A percentile compares a stretch with the other conserved stretches of the same genome.
Conservation (phyloP, 129 eudicot species). For the Flaveria ramosissima region DNA sequence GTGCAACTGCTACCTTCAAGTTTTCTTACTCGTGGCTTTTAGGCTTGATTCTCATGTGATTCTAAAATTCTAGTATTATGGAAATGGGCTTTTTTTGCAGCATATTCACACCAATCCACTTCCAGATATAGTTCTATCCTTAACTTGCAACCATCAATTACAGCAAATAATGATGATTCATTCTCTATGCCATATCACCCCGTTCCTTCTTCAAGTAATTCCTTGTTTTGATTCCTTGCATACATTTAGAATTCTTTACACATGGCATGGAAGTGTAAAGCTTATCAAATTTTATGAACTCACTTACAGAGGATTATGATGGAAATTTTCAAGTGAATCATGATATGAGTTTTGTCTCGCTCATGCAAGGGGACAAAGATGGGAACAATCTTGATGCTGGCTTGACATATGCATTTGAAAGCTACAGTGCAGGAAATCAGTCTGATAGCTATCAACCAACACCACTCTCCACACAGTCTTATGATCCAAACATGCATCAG, state of each 20-base stretch:
- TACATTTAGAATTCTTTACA: not conserved
- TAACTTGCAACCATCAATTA: constrained; percentile 49
- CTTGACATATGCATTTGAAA: constrained; percentile 41
- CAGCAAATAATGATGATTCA: constrained; percentile 48
- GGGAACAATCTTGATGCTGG: constrained; percentile 36
- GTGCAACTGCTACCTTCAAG: not conserved
- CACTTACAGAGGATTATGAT: constrained; percentile 60
- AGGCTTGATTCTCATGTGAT: not conserved
- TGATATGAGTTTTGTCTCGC: constrained; percentile 46
- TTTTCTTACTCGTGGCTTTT: not conserved
- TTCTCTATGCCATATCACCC: constrained; percentile 60
- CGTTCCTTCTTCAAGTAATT: constrained; percentile 59
- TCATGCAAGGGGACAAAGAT: constrained; percentile 50
- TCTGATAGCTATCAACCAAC: constrained; percentile 49
- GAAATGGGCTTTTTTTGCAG: constrained; percentile 46
- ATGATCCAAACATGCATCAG: constrained; percentile 41
- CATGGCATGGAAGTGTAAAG: not conserved
- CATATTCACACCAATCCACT: constrained; percentile 68
- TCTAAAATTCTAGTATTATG: not conserved
- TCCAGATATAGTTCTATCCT: constrained; percentile 62
- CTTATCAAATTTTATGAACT: constrained; percentile 3
- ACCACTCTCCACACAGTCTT: constrained; percentile 42
- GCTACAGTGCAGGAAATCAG: constrained; percentile 25
- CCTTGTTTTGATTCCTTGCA: not conserved
- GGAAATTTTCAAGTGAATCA: constrained; percentile 50